Evolutionary conservation across 345 rosid genomes (phyloP).

Genomic region (Odontarrhena argentea): DNA sequence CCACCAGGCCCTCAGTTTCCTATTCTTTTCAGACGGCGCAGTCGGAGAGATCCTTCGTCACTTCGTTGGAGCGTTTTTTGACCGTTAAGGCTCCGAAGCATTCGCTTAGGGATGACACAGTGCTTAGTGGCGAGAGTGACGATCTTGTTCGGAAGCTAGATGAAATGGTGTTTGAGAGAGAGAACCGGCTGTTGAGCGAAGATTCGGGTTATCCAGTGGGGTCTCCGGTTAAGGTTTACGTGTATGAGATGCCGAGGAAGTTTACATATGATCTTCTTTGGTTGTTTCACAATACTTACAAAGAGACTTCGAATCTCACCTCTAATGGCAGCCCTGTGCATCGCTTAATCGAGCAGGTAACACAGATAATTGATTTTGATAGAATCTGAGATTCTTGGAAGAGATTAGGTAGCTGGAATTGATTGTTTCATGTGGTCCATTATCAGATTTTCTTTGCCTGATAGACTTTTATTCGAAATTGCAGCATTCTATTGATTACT

Average conservation of each 20-base stretch:
- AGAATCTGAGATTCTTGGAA: too few relatives aligned
- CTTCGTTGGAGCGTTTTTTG: constrained; percentile 64
- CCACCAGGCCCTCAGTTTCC: constrained; percentile 4
- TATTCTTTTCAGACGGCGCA: background rate
- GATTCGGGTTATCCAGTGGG: constrained; percentile 50
- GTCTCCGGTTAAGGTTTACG: constrained; percentile 70
- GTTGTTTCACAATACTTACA: constrained; percentile 64
- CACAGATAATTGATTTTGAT: background rate
- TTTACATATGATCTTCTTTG: constrained; percentile 76
- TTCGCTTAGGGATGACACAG: constrained; percentile 47
- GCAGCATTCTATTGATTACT: constrained; percentile 87
- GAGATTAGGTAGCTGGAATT: constrained; percentile 2
- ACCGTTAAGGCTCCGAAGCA: constrained; percentile 21
- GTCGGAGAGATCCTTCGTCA: constrained; percentile 60
- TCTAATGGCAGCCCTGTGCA: constrained; percentile 96
- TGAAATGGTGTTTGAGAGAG: constrained; percentile 41
- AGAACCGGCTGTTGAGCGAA: constrained; percentile 45
- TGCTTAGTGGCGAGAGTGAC: constrained; percentile 14
- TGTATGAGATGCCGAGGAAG: constrained; percentile 77
- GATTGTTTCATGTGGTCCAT: background rate
- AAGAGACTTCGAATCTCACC: constrained; percentile 68
- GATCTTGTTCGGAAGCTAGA: constrained; percentile 48
- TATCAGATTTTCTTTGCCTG: background rate
- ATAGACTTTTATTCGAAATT: background rate
- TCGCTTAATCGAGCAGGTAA: constrained; percentile 80